These are phyloP conservation scores for Starmerella sp. DNA, from an alignment of 805 yeast species.

Conservation along the genomic window DNA sequence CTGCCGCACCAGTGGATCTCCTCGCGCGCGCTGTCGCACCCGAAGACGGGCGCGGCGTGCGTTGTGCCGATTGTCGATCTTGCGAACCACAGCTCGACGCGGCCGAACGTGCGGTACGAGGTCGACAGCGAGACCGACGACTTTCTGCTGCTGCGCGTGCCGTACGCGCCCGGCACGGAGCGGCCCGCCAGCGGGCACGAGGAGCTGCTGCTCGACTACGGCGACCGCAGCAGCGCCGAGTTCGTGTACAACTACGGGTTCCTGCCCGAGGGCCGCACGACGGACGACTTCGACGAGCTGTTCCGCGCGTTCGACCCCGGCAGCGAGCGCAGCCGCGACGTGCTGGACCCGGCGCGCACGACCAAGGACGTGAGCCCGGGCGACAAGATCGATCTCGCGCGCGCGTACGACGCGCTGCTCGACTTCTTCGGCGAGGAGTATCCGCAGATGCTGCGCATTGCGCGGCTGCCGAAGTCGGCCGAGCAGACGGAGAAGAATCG, in stretches of 20 bases:
- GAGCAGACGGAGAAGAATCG: slow-evolving; percentile 5
- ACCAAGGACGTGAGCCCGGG: slow-evolving; percentile 8
- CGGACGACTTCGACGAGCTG: slow-evolving; percentile 14
- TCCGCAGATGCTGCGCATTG: slow-evolving; percentile 10
- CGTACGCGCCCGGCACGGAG: not conserved
- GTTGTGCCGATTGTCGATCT: slow-evolving; percentile 47
- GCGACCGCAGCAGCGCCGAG: slow-evolving; percentile 30
- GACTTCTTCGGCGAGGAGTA: slow-evolving; percentile 20
- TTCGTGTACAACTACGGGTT: slow-evolving; percentile 34
- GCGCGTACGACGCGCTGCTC: slow-evolving; percentile 21
- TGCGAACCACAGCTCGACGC: slow-evolving; percentile 25
- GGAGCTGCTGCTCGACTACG: slow-evolving; percentile 31
- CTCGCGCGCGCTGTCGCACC: slow-evolving; percentile 28
- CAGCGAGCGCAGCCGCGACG: slow-evolving; percentile 13
- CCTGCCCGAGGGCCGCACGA: slow-evolving; percentile 23
- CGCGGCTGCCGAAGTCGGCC: slow-evolving; percentile 7
- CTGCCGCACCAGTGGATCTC: slow-evolving; percentile 31
- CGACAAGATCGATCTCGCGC: slow-evolving; percentile 13
- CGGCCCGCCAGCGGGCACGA: not conserved
- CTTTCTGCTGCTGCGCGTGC: slow-evolving; percentile 15
- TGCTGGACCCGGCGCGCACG: slow-evolving; percentile 19
- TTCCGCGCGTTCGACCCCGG: slow-evolving; percentile 19
- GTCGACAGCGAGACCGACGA: slow-evolving; percentile 9
- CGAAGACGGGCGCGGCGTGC: slow-evolving; percentile 29
- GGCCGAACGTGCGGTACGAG: slow-evolving; percentile 13